Evolutionary conservation across 768 basidiomycete species (phyloP).

Genomic region (Symmetrospora coprosmae): DNA sequence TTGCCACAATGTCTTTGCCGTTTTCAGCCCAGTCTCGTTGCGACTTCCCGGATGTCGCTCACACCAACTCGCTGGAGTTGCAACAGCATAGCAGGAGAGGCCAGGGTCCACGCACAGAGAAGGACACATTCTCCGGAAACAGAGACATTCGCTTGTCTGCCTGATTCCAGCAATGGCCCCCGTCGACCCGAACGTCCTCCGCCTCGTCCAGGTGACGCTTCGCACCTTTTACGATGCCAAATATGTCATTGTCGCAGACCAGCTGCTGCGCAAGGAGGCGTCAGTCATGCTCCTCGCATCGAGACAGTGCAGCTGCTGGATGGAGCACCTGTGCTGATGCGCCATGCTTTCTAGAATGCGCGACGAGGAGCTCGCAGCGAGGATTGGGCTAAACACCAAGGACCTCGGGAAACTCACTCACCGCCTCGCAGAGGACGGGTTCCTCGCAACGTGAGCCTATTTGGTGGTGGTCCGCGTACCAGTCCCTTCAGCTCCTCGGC

Average conservation of each 20-base stretch:
- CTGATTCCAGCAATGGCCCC: not conserved
- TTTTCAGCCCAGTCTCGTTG: no score
- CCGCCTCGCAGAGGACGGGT: conserved; percentile 58
- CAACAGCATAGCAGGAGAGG: no score
- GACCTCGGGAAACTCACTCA: conserved; percentile 82
- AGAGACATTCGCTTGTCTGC: conserved; percentile 20
- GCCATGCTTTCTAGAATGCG: conserved; percentile 51
- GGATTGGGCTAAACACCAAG: conserved; percentile 76
- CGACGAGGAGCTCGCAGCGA: conserved; percentile 81
- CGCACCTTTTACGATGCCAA: conserved; percentile 90
- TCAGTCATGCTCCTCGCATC: conserved; percentile 45
- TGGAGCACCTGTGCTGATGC: not conserved
- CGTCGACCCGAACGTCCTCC: conserved; percentile 28
- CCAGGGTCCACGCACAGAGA: no score
- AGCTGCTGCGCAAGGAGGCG: conserved; percentile 83
- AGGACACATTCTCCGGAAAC: no score
- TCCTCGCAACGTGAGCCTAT: conserved; percentile 56
- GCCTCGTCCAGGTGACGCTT: conserved; percentile 81
- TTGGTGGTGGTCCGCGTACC: not conserved
- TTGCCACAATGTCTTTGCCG: no score
- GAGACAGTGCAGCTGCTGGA: not conserved
- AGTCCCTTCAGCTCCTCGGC: no score
- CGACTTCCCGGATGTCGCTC: no score
- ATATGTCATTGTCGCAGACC: conserved; percentile 80
- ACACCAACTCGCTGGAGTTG: no score